These are phyloP conservation scores for Coniochaeta ligniaria DNA, from an alignment of 2,329 filamentous ascomycete species.

Conservation along the genomic window DNA sequence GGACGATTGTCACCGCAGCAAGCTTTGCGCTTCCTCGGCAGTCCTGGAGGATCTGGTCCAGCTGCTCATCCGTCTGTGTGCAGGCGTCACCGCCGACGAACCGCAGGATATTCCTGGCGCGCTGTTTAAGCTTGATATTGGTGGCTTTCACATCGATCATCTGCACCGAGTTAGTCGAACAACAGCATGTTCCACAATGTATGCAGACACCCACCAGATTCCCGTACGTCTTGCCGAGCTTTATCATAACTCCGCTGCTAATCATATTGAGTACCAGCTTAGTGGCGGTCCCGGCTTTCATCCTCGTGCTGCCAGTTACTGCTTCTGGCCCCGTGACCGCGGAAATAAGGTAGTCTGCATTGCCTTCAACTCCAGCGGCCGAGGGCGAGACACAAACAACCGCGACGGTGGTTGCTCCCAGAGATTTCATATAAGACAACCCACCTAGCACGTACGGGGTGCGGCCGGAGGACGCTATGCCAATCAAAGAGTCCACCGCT, in stretches of 20 bases:
- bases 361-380: conserved; percentile 6
- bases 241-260: conserved; percentile 33
- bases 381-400: conserved; percentile 29
- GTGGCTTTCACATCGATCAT: conserved; percentile 4
- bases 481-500: conserved; percentile 27
- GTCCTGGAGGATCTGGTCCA: conserved; percentile 9
- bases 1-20: not conserved
- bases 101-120: conserved; percentile 15
- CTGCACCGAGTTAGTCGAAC: conserved; percentile 30
- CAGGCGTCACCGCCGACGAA: conserved; percentile 10
- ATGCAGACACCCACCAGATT: conserved; percentile 24
- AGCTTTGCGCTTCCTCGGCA: conserved; percentile 8
- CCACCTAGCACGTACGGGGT: conserved; percentile 33
- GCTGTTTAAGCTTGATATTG: conserved; percentile 1
- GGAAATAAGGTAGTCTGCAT: conserved; percentile 22
- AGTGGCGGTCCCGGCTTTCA: conserved; percentile 37
- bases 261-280: conserved; percentile 37
- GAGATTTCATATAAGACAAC: conserved; percentile 23
- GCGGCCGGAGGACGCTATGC: conserved; percentile 33
- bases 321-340: conserved; percentile 33
- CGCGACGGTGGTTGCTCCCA: conserved; percentile 28
- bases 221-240: conserved; percentile 31
- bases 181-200: conserved; percentile 14
- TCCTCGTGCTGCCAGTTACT: conserved; percentile 35
- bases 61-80: conserved; percentile 10